Evolutionary conservation across 768 basidiomycete genomes (phyloP).

Genomic region (Podaxis rugospora): DNA sequence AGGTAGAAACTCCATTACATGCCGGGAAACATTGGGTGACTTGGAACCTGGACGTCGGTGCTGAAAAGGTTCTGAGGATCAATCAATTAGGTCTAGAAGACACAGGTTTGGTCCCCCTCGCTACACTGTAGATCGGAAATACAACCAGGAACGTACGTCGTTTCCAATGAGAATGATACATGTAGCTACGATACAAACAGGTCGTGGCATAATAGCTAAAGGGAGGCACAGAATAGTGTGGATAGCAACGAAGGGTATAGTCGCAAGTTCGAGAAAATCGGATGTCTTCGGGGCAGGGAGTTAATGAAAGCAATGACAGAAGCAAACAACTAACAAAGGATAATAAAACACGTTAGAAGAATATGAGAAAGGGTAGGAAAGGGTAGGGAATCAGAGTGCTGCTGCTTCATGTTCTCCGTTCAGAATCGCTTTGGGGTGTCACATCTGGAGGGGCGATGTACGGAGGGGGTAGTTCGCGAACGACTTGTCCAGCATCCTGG

Average conservation of each 20-base stretch:
- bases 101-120: neutral
- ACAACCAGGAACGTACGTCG: neutral
- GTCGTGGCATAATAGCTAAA: neutral
- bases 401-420: neutral
- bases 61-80: no score
- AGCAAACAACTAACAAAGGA: neutral
- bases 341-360: conserved; percentile 1
- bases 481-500: conserved; percentile 28
- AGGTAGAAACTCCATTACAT: no score
- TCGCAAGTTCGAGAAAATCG: neutral
- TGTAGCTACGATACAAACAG: conserved; percentile 9
- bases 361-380: neutral
- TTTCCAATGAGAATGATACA: conserved; percentile 1
- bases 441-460: conserved; percentile 23
- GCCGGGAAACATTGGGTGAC: no score
- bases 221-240: neutral
- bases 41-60: no score
- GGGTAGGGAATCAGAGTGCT: neutral
- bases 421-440: neutral
- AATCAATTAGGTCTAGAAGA: neutral
- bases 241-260: neutral
- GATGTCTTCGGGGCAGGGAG: neutral
- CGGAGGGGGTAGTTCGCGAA: conserved; percentile 38
- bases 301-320: neutral
- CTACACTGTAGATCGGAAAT: neutral